phyloP scores from a whole-genome alignment of 2,329 filamentous ascomycete species.

The Alternaria panax region DNA sequence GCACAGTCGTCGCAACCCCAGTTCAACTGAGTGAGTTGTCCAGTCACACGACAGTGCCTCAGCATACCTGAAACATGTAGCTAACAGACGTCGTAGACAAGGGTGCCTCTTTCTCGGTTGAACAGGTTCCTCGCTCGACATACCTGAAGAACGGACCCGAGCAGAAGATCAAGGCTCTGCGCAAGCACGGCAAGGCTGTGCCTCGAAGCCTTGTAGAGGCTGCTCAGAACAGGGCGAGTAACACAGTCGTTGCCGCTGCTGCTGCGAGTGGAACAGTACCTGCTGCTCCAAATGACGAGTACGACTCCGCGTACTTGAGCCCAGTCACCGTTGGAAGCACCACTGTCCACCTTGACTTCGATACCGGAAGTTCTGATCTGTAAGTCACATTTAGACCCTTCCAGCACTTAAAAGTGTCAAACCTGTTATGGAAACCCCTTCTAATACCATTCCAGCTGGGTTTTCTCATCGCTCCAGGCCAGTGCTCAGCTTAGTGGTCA shows the following conservation, averaged over 20 bases:
- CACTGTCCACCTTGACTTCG: constrained; percentile 71
- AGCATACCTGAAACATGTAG: background rate
- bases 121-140: constrained; percentile 40
- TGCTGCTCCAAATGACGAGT: constrained; percentile 52
- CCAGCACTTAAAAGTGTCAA: background rate
- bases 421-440: no score
- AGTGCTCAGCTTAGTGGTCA: constrained; percentile 62
- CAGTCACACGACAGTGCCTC: background rate
- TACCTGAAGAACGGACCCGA: constrained; percentile 50
- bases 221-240: constrained; percentile 40
- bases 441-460: constrained; percentile 62
- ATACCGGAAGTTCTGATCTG: constrained; percentile 75
- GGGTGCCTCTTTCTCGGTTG: constrained; percentile 39
- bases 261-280: constrained; percentile 46
- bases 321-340: constrained; percentile 71
- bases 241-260: constrained; percentile 19
- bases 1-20: constrained; percentile 38
- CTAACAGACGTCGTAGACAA: constrained; percentile 21
- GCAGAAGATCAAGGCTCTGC: constrained; percentile 50
- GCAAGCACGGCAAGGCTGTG: constrained; percentile 48
- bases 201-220: constrained; percentile 39
- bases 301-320: constrained; percentile 43
- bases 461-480: constrained; percentile 67
- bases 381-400: constrained; percentile 48
- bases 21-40: constrained; percentile 28